Conservation (phyloP, 148 eudicot genomes). For the Diospyros lotus region DNA sequence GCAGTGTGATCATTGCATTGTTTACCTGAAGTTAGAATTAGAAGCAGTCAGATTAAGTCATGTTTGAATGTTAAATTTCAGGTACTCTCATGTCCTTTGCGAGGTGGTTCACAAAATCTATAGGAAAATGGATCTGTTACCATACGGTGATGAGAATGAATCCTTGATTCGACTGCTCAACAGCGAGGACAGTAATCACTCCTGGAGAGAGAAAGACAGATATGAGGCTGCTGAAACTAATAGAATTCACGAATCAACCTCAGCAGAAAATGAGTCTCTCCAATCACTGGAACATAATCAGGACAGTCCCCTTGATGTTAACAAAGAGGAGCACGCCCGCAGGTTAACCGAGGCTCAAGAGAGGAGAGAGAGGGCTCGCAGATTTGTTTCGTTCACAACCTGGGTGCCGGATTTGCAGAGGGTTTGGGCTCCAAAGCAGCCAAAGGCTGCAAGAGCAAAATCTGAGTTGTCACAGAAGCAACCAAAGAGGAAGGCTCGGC, state of each 20-base stretch:
- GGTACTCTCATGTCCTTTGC: conserved; percentile 59
- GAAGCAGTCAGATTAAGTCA: neutral
- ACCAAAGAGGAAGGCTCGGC: conserved; percentile 47
- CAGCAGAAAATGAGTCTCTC: conserved; percentile 56
- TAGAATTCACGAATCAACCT: conserved; percentile 36
- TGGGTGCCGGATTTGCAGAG: conserved; percentile 76
- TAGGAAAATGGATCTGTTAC: conserved; percentile 66
- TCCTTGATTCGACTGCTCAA: conserved; percentile 52
- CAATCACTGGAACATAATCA: conserved; percentile 26
- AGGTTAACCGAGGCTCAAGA: conserved; percentile 64
- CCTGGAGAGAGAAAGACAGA: conserved; percentile 49
- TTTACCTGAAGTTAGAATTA: neutral
- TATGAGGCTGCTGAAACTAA: conserved; percentile 30
- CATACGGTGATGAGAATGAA: conserved; percentile 75
- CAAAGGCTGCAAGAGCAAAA: conserved; percentile 41
- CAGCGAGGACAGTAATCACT: conserved; percentile 92
- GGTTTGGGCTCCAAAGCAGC: conserved; percentile 90
- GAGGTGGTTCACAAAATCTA: conserved; percentile 56
- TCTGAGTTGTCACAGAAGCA: conserved; percentile 33
- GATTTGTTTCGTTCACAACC: conserved; percentile 56
- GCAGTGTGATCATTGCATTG: neutral
- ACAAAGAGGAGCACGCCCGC: conserved; percentile 37
- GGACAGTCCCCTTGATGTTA: conserved; percentile 24
- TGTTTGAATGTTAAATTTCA: conserved; percentile 27
- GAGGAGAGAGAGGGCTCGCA: conserved; percentile 65